A percentile compares a stretch with the other conserved stretches of the same genome.
phyloP scores from a whole-genome alignment of 345 rosid genomes.

The Combretum micranthum region DNA sequence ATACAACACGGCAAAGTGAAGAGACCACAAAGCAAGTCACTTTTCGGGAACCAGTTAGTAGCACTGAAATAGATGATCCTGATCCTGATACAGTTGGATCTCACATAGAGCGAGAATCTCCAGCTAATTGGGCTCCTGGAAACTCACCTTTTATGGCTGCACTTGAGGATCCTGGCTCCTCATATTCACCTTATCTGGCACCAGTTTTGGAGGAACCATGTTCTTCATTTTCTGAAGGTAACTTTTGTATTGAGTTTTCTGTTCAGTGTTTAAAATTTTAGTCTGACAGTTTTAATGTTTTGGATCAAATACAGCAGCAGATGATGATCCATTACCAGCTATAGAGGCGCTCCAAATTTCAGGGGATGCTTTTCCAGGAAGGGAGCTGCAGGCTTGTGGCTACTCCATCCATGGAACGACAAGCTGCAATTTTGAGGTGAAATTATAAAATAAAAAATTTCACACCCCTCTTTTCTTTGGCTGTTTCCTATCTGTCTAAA shows the following conservation, averaged over 20 bases:
- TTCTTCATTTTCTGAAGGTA: constrained; percentile 93
- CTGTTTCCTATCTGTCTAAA: too few species aligned
- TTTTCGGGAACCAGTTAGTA: constrained; percentile 73
- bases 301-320: constrained; percentile 46
- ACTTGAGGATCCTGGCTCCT: constrained; percentile 53
- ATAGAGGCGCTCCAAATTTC: constrained; percentile 84
- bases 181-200: constrained; percentile 57
- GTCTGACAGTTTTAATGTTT: not conserved
- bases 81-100: constrained; percentile 47
- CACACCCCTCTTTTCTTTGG: constrained; percentile 4
- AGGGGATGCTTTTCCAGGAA: constrained; percentile 91
- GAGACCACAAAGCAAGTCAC: constrained; percentile 57
- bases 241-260: not conserved
- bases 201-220: constrained; percentile 90
- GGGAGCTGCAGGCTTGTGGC: constrained; percentile 87
- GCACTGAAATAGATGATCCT: constrained; percentile 53
- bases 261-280: not conserved
- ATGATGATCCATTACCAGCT: constrained; percentile 84
- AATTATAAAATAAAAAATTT: constrained; percentile 8
- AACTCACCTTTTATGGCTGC: constrained; percentile 37
- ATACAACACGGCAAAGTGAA: constrained; percentile 26
- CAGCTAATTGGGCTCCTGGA: constrained; percentile 47
- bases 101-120: constrained; percentile 47
- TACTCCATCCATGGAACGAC: constrained; percentile 92
- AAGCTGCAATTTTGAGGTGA: constrained; percentile 97